Conservation (phyloP, 164 flowering plant genomes). For the Paratinospora sagittata region DNA sequence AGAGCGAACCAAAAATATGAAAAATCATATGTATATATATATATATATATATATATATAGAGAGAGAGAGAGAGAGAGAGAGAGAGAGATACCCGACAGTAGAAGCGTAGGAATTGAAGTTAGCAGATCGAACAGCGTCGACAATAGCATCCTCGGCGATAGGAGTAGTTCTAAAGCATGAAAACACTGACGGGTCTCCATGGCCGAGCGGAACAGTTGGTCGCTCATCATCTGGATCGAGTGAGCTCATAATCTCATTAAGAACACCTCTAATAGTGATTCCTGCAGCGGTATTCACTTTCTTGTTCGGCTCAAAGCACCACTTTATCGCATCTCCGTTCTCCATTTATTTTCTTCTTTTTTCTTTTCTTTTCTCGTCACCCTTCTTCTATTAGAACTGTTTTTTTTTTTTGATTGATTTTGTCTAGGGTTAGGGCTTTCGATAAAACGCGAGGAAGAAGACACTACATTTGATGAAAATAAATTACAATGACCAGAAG, state of each 20-base stretch:
- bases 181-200: slow-evolving; percentile 40
- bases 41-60: no score
- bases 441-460: neutral
- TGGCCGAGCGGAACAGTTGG: slow-evolving; percentile 31
- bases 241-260: slow-evolving; percentile 9
- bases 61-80: slow-evolving; percentile 22
- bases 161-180: slow-evolving; percentile 27
- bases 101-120: slow-evolving; percentile 31
- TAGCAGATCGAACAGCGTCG: slow-evolving; percentile 25
- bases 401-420: no score
- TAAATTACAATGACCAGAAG: no score
- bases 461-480: neutral
- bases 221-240: slow-evolving; percentile 20
- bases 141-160: slow-evolving; percentile 29
- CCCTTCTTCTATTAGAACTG: neutral
- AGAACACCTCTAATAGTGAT: slow-evolving; percentile 28
- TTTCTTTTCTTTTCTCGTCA: neutral
- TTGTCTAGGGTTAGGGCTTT: neutral
- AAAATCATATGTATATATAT: no score
- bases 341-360: no score
- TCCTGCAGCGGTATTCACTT: slow-evolving; percentile 20
- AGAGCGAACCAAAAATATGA: neutral
- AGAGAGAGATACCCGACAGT: slow-evolving; percentile 25
- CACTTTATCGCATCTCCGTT: slow-evolving; percentile 11
- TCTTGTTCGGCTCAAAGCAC: slow-evolving; percentile 26